Base-by-base conservation (phyloP, 129 eudicot species). In the Oenanthe sinensis region DNA sequence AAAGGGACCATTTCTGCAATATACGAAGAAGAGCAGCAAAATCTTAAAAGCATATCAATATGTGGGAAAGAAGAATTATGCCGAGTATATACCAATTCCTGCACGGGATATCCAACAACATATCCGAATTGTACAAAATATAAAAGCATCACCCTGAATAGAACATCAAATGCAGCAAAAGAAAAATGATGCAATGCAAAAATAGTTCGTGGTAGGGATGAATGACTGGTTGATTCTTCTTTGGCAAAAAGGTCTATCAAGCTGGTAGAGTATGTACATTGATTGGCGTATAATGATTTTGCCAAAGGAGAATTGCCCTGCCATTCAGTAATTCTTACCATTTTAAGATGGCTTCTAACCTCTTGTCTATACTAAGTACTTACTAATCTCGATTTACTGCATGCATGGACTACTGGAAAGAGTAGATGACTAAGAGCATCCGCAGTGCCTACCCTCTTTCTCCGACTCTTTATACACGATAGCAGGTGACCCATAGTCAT, bases 251-350 rank as follows among this genome's bases (percentile, higher is more conserved):
- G 49, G 17, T 19, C 36, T 15, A 68, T 68, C 28, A 47, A 74
- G 77, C 77, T 24, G 8, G 24, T 73, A 72, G 52, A 45, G 47
- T 72, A 14, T 16, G 67, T 22, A 36, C 48, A 65, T 55, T 80
- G 74, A 58, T 58, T 5, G 0, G 11, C 30, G 63, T 70, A 75
- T 44, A 40, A 36, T 67, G 24, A 60, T 79, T 87, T 82, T 85
- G 89, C 91, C 89, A 86, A 88, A 86, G 92, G 89, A 86, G 92
- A 88, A 78, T 88, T 85, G 87, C 89, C 88, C 89, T 86, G 89
- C 83, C 77, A 88, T 88, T 86, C 92, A 74, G 15, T 81, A 60
- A 37, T 77, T 79, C 87, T 75, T 60, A 60, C 68, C 68, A 8
- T 0, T n/a, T 33, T 60, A 60, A 0, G 16, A 5, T 5, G 24